Evolutionary conservation across 2,329 filamentous ascomycete genomes (phyloP), one percentile per base, ranked within the genome.

Genomic region (Leptographium wingfieldii): DNA sequence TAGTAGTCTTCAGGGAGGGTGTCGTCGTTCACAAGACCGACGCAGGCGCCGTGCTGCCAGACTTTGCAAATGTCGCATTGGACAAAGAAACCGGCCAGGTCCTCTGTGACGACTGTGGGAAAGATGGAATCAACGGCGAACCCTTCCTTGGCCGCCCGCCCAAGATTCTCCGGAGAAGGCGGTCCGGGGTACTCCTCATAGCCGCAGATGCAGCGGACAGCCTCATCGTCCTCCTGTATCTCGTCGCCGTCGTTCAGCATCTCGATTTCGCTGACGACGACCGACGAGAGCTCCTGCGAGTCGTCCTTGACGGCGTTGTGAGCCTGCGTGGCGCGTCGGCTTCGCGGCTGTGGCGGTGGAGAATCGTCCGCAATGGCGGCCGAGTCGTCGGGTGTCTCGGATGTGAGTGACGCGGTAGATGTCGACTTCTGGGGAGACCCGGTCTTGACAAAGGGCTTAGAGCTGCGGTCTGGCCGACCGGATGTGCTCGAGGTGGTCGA

Each of bases 1-100:
- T 94, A 99, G 76, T 99, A 99, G 73, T 97, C 92, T 59, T 97
- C 92, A 11, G 94, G 94, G 65, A 90, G 92, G 71, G 88, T 86
- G 66, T 89, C 87, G 73, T 96, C 92, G 66, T 94, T 94, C 76
- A 95, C 91, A 69, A 99, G 96, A 62, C 94, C 92, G 62, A 99
- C 92, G 70, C 94, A 99, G 62, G 92, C 92, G 68, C 94, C 94
- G 71, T 99, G 94, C 72, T 99, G 94, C 94, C 92, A 99, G 64
- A 97, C 94, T 71, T 95, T 95, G 78, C 94, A 99, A 65, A 89
- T 80, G 74, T 97, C 94, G 80, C 94, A 99, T 77, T 97, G 92
- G 66, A 99, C 92, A 74, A 96, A 99, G 73, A 97, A 87, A 58
- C 92, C 92, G 53, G 92, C 94, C 65, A 92, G 81, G 65, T 97